phyloP scores from a whole-genome alignment of 371 early-diverging fungal species.

The Mortierella sp. region DNA sequence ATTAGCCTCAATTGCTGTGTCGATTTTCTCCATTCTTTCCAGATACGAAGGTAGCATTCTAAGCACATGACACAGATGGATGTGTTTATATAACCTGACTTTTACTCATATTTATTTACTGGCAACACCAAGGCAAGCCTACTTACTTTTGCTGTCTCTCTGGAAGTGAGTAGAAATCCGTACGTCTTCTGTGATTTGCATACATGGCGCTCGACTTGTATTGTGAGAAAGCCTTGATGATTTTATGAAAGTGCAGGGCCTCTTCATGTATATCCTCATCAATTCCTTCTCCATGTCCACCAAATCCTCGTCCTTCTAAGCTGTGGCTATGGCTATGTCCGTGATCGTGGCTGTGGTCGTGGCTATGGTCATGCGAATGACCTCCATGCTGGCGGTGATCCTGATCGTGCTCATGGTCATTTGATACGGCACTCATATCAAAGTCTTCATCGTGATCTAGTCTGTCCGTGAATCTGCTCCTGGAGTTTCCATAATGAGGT shows the following conservation, averaged over 20 bases:
- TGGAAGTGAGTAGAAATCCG: constrained; percentile 73
- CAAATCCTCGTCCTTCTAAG: not conserved
- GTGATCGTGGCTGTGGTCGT: constrained; percentile 38
- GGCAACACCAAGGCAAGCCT: not conserved
- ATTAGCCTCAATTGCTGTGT: constrained; percentile 60
- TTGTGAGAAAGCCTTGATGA: constrained; percentile 77
- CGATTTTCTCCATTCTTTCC: constrained; percentile 56
- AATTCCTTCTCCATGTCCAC: not conserved
- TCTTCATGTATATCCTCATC: constrained; percentile 57
- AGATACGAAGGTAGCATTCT: constrained; percentile 58
- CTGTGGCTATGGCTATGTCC: constrained; percentile 8
- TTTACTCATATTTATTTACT: too few species aligned
- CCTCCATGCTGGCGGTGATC: constrained; percentile 3
- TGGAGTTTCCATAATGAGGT: not conserved
- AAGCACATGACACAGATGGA: not conserved
- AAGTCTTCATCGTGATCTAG: constrained; percentile 15
- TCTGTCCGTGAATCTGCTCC: constrained; percentile 13
- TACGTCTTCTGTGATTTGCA: constrained; percentile 78
- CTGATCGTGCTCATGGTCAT: constrained; percentile 2
- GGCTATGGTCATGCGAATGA: constrained; percentile 31
- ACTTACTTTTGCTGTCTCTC: constrained; percentile 71
- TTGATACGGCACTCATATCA: not conserved
- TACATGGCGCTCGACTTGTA: constrained; percentile 79
- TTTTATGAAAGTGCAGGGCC: constrained; percentile 68
- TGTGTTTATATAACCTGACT: not conserved